These are phyloP conservation scores for Boletus coccyginus DNA, from an alignment of 768 basidiomycete species.

Conservation along the genomic window DNA sequence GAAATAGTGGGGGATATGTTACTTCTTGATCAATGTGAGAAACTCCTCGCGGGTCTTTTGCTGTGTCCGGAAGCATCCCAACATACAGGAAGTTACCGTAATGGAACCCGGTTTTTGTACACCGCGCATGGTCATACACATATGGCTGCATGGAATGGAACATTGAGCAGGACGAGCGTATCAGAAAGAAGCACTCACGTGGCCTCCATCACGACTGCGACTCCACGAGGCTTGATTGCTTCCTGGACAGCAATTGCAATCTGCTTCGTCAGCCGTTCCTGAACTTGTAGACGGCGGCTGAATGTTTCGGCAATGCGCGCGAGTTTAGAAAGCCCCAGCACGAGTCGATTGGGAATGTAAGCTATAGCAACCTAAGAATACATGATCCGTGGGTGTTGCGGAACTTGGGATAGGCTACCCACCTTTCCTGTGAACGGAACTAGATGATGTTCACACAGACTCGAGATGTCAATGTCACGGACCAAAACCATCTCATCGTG, in stretches of 20 bases:
- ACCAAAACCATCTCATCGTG: conserved; percentile 99
- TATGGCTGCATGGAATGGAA: conserved; percentile 54
- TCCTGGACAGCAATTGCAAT: conserved; percentile 98
- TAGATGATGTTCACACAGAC: conserved; percentile 97
- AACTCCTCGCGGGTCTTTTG: conserved; percentile 99
- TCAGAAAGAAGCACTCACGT: conserved; percentile 58
- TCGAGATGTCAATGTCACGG: conserved; percentile 94
- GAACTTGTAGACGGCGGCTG: conserved; percentile 92
- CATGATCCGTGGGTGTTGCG: conserved; percentile 19
- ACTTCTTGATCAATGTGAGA: conserved; percentile 73
- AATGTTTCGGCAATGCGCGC: conserved; percentile 98
- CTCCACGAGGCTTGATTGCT: conserved; percentile 95
- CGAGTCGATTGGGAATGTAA: conserved; percentile 94
- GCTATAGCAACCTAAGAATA: conserved; percentile 84
- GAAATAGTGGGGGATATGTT: background rate
- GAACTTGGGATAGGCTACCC: conserved; percentile 26
- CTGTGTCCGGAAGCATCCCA: conserved; percentile 97
- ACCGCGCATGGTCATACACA: conserved; percentile 99
- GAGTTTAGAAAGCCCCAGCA: conserved; percentile 93
- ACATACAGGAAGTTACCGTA: conserved; percentile 96
- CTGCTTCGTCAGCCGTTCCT: conserved; percentile 96
- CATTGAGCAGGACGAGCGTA: conserved; percentile 7
- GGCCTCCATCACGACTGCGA: conserved; percentile 99
- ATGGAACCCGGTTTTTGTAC: conserved; percentile 97
- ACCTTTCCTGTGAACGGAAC: conserved; percentile 98